Conservation (phyloP, 805 yeast species). For the Naumovozyma dairenensis region DNA sequence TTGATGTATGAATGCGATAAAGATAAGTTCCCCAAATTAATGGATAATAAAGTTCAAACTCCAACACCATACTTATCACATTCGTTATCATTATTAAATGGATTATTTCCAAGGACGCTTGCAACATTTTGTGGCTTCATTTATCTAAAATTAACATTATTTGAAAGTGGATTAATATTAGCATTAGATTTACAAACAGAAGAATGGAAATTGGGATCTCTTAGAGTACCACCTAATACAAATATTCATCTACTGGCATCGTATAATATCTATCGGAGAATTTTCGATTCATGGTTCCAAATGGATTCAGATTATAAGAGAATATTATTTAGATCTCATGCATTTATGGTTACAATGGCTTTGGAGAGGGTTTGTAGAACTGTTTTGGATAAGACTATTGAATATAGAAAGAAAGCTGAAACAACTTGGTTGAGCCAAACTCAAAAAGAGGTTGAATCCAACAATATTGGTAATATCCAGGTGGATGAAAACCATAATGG, state of each 20-base stretch:
- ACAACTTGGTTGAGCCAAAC: constrained; percentile 8
- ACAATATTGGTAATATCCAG: too few relatives aligned
- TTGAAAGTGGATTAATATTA: constrained; percentile 7
- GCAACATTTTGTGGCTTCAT: constrained; percentile 4
- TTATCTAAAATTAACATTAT: constrained; percentile 6
- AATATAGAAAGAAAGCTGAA: constrained; percentile 14
- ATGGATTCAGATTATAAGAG: constrained; percentile 4
- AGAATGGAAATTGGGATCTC: constrained; percentile 9
- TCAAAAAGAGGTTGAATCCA: constrained; percentile 1
- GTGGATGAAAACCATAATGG: too few relatives aligned
- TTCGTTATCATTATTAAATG: constrained; percentile 4
- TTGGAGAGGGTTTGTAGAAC: constrained; percentile 12
- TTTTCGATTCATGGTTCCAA: constrained; percentile 7
- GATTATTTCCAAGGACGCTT: not conserved
- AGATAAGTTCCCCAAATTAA: constrained; percentile 10
- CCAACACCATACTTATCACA: constrained; percentile 17
- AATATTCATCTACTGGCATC: constrained; percentile 5
- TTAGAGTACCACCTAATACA: constrained; percentile 5
- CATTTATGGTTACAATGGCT: constrained; percentile 6
- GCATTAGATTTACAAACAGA: constrained; percentile 2
- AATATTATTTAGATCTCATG: constrained; percentile 7
- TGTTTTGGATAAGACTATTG: constrained; percentile 13
- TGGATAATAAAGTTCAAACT: constrained; percentile 1
- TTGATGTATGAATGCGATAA: constrained; percentile 13
- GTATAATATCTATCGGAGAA: constrained; percentile 8